Base-by-base conservation (phyloP, 371 early-diverging fungal species). In the Syncephalis plumigaleata region DNA sequence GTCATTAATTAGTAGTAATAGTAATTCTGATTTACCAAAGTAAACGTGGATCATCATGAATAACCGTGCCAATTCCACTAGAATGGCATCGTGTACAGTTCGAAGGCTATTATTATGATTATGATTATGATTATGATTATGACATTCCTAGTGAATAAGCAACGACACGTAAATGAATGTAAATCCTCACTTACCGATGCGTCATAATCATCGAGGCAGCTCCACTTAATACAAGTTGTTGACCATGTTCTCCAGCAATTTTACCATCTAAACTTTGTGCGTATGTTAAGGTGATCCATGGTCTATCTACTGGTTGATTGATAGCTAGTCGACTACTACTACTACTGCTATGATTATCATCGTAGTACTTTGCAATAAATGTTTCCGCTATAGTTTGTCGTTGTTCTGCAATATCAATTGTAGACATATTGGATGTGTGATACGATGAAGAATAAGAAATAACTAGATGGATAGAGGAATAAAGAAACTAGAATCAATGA, bases 181-280 rank as follows among this genome's bases (percentile, higher is more conserved):
- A 31, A 18, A 2, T 23, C 11, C 44, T 23, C 21, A 11, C 46
- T 53, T 55, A 72, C 73, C 66, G 58, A 53, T 87, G 86, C 0
- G 86, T 87, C 63, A 87, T 71, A 23, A 67, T 66, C 74, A 87
- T 67, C 20, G 88, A 84, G 56, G 81, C 79, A 16, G 65, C 55
- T 15, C 83, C 74, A 49, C 87, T 87, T 21, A 94, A 60, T 17
- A 67, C 45, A 3, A 91, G 51, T 51, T 76, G 84, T 44, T 67
- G 68, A 7, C 73, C 71, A 4, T 59, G 54, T 4, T 45, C 58
- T 4, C 64, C 65, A 1, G 81, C 71, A 16, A 92, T 88, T 54
- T 75, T 82, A 18, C 87, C 89, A 62, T 92, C 92, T 31, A 91
- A 61, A 50, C 90, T 84, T 62, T 91, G 92, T 1, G 93, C 93